A percentile compares a stretch with the other conserved stretches of the same genome.
phyloP scores from a whole-genome alignment of 2,329 filamentous ascomycete species.

The Hymenoscyphus infarciens region DNA sequence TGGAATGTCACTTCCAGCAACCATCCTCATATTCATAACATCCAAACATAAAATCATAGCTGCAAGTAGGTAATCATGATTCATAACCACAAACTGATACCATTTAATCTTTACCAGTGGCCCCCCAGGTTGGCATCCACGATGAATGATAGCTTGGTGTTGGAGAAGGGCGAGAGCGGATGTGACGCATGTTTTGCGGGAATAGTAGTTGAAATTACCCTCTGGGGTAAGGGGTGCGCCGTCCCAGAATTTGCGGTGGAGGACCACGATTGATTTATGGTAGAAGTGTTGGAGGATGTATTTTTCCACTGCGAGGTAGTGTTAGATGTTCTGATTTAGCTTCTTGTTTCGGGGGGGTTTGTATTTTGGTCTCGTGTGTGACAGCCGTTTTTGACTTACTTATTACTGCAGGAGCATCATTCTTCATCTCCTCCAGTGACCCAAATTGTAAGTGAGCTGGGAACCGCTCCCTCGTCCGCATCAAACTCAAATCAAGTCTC shows the following conservation, averaged over 20 bases:
- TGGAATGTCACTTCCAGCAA: neutral
- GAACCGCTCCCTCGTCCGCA: conserved; percentile 43
- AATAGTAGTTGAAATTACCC: conserved; percentile 46
- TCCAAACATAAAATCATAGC: conserved; percentile 56
- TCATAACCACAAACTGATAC: conserved; percentile 54
- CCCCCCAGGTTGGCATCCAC: conserved; percentile 50
- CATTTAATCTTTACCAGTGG: conserved; percentile 50
- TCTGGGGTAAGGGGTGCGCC: conserved; percentile 37
- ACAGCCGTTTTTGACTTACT: neutral
- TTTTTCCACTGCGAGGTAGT: conserved; percentile 42
- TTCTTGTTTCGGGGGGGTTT: neutral
- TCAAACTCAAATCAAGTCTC: conserved; percentile 45
- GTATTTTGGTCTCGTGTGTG: too few relatives aligned
- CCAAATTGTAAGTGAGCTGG: conserved; percentile 48
- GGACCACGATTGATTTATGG: conserved; percentile 52
- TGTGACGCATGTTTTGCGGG: conserved; percentile 48
- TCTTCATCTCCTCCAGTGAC: conserved; percentile 46
- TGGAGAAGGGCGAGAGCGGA: conserved; percentile 46
- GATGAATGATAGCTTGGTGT: conserved; percentile 47
- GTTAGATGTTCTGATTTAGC: neutral
- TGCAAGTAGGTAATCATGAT: conserved; percentile 60
- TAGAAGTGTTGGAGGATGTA: conserved; percentile 51
- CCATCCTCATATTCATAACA: conserved; percentile 22
- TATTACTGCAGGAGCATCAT: conserved; percentile 44
- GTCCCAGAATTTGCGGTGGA: conserved; percentile 53